Percentiles rank a stretch among this genome's conserved stretches.
These are phyloP conservation scores for Vanrija sp. DNA, from an alignment of 1,284 basidiomycete genomes.

Conservation along the genomic window DNA sequence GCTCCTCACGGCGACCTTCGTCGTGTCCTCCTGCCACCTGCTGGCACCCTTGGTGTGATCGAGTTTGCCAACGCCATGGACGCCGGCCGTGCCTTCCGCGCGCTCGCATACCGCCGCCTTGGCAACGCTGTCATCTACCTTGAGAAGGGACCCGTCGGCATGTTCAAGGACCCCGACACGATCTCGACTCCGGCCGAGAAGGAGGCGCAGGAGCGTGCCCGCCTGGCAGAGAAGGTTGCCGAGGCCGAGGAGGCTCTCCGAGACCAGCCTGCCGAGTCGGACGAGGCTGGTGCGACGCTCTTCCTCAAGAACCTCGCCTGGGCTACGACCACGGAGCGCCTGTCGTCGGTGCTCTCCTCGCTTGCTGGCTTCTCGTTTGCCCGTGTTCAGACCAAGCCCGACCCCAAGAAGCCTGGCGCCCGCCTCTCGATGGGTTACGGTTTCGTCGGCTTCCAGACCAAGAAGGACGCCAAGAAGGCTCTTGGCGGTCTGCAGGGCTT, in stretches of 20 bases:
- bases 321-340: slow-evolving; percentile 72
- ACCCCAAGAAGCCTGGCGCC: slow-evolving; percentile 63
- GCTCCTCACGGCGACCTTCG: slow-evolving; percentile 69
- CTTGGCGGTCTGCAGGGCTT: slow-evolving; percentile 74
- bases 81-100: slow-evolving; percentile 70
- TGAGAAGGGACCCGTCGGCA: slow-evolving; percentile 82
- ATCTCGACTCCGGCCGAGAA: slow-evolving; percentile 24
- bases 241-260: slow-evolving; percentile 14
- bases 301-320: slow-evolving; percentile 95
- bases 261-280: slow-evolving; percentile 52
- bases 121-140: slow-evolving; percentile 88
- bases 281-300: slow-evolving; percentile 72
- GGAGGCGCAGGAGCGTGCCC: slow-evolving; percentile 50
- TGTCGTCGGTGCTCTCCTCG: slow-evolving; percentile 68
- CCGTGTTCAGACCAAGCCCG: slow-evolving; percentile 84
- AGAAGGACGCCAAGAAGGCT: slow-evolving; percentile 70
- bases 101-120: slow-evolving; percentile 79
- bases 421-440: slow-evolving; percentile 91
- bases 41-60: slow-evolving; percentile 90
- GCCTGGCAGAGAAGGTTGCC: slow-evolving; percentile 29
- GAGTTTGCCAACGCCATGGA: slow-evolving; percentile 73
- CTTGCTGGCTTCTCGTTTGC: slow-evolving; percentile 82
- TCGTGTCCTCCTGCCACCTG: slow-evolving; percentile 80
- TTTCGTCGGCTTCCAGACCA: slow-evolving; percentile 84
- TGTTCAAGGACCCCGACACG: slow-evolving; percentile 55